Base-by-base conservation (phyloP, 2,329 filamentous ascomycete species). In the Pseudocercospora vitis region DNA sequence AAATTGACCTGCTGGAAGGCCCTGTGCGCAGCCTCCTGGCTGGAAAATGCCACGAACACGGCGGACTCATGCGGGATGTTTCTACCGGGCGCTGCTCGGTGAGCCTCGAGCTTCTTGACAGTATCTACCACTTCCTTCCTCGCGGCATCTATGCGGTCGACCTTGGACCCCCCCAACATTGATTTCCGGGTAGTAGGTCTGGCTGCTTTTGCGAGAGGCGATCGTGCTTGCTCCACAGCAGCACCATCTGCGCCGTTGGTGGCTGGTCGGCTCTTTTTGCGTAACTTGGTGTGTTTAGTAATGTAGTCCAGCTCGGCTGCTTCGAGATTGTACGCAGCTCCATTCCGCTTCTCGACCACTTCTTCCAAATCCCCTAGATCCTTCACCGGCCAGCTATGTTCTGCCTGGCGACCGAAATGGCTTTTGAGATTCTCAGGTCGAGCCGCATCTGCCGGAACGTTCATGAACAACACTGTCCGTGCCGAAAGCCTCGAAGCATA, bases 111-210 rank as follows among this genome's bases (percentile, higher is more conserved):
- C 58, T 86, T 81, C 3, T 88, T 87, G 39, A 86, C 83, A 32
- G 95, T 78, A 42, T 86, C 83, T 46, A 85, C 81, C 45, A 96
- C 81, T 67, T 90, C 85, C 1, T 79, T 78, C 33, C 92, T 86
- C 56, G 86, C 87, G 82, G 88, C 95, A 57, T 92, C 84, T 68
- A 99, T 95, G 0, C 89, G 91, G 72, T 97, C 91, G n/a, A 94
- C 87, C 70, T 94, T 92, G 63, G 87, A 82, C 57, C 89, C 87
- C 58, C 91, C 78, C 26, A 95, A 71, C 4, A 80, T 78, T 64
- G 86, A 87, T 48, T 84, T 75, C 28, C 83, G 82, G 65, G 94
- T 87, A 2, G 85, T 84, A 1, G 91, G 91, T 19, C 67, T 53
- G 9, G 60, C 49, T 6, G 54, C 39, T 88, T 57, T 58, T 2